Conservation (phyloP, 1,284 basidiomycete genomes). For the Trichosporon sp. region DNA sequence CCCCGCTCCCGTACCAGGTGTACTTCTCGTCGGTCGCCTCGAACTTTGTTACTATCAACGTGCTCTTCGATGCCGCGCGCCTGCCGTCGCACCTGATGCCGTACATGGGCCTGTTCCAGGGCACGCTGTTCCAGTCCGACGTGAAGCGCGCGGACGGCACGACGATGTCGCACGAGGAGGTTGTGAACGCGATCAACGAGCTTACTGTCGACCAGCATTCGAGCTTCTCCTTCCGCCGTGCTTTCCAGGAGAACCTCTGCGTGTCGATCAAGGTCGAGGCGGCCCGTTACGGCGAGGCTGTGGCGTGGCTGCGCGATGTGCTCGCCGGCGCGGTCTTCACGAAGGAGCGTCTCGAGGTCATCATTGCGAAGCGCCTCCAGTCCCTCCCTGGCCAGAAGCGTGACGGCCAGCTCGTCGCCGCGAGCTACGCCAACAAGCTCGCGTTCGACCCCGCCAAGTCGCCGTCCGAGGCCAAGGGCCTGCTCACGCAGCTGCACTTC, state of each 20-base stretch:
- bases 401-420: constrained; percentile 75
- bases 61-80: constrained; percentile 68
- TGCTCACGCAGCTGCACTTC: constrained; percentile 73
- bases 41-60: constrained; percentile 81
- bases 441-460: constrained; percentile 66
- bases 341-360: constrained; percentile 77
- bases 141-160: constrained; percentile 68
- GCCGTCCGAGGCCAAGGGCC: constrained; percentile 65
- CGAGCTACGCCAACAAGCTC: constrained; percentile 65
- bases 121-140: constrained; percentile 85
- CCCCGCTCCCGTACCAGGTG: constrained; percentile 75
- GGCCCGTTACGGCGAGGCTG: constrained; percentile 70
- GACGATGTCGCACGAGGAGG: constrained; percentile 75
- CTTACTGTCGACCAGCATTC: constrained; percentile 83
- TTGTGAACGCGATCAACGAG: constrained; percentile 79
- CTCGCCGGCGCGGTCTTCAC: constrained; percentile 78
- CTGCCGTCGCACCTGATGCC: constrained; percentile 70
- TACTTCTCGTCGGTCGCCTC: constrained; percentile 91
- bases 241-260: constrained; percentile 71
- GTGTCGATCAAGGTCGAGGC: constrained; percentile 80
- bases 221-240: constrained; percentile 63
- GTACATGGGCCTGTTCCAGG: constrained; percentile 78
- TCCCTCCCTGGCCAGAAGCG: constrained; percentile 90
- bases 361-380: constrained; percentile 83
- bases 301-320: constrained; percentile 85